These are phyloP conservation scores for Diaporthe longicolla DNA, from an alignment of 2,329 filamentous ascomycete species.

Conservation along the genomic window DNA sequence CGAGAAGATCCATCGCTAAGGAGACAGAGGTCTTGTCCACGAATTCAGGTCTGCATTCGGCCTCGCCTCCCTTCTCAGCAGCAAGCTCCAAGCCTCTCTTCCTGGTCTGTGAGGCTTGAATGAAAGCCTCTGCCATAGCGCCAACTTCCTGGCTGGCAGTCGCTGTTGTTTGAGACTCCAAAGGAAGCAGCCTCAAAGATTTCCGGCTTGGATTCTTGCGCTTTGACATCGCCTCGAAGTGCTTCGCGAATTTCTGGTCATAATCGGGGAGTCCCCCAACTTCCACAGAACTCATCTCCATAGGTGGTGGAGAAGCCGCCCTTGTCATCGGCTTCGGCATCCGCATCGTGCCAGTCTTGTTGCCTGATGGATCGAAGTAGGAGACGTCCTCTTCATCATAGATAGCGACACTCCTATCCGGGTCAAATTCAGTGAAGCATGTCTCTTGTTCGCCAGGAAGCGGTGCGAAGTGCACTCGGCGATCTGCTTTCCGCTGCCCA, in stretches of 20 bases:
- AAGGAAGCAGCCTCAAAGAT: constrained; percentile 54
- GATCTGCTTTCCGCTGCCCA: constrained; percentile 44
- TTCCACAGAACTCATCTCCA: constrained; percentile 36
- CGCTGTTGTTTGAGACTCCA: constrained; percentile 57
- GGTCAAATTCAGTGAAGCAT: not conserved
- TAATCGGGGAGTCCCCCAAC: constrained; percentile 52
- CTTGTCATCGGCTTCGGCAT: constrained; percentile 17
- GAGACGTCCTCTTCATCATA: constrained; percentile 36
- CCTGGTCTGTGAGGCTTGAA: constrained; percentile 56
- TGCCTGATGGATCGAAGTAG: constrained; percentile 35
- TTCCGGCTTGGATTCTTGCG: constrained; percentile 49
- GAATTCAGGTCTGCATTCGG: not conserved
- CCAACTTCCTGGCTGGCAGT: constrained; percentile 56
- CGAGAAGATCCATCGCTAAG: not conserved
- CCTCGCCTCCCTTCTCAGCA: constrained; percentile 29
- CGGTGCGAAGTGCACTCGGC: constrained; percentile 56
- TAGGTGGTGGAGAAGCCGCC: constrained; percentile 39
- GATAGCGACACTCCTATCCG: constrained; percentile 11
- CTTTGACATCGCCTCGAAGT: constrained; percentile 62
- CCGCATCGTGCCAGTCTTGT: constrained; percentile 34
- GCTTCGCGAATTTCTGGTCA: constrained; percentile 59
- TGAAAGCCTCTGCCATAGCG: constrained; percentile 66
- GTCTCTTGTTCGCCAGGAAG: constrained; percentile 45
- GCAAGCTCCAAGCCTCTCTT: constrained; percentile 34
- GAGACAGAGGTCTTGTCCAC: not conserved